Percentiles rank a stretch among this genome's conserved stretches.
These are phyloP conservation scores for Afroboletus lepidellus DNA, from an alignment of 1,284 basidiomycete genomes.

Conservation along the genomic window DNA sequence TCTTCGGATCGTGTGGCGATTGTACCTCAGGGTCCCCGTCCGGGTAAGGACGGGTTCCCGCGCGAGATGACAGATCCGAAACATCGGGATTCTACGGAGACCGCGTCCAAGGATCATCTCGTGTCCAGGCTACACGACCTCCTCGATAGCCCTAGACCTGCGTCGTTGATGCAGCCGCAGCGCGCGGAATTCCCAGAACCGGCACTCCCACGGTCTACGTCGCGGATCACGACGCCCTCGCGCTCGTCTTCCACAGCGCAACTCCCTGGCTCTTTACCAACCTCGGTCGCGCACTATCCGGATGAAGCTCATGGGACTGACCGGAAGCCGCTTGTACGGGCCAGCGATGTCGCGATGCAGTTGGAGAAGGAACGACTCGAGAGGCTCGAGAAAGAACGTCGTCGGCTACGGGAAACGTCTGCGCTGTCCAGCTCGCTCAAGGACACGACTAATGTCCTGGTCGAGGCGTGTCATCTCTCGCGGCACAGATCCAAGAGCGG, in stretches of 20 bases:
- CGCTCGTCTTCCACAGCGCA: slow-evolving; percentile 24
- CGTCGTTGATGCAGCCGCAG: slow-evolving; percentile 26
- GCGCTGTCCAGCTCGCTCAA: slow-evolving; percentile 26
- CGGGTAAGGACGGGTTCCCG: slow-evolving; percentile 11
- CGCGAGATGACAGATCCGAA: slow-evolving; percentile 27
- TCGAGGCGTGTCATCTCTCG: slow-evolving; percentile 17
- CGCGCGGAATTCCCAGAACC: slow-evolving; percentile 23
- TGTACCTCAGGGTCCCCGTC: slow-evolving; percentile 17
- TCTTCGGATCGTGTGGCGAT: slow-evolving; percentile 21
- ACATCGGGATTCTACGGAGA: slow-evolving; percentile 24
- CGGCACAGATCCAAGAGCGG: slow-evolving; percentile 18
- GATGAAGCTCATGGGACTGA: slow-evolving; percentile 21
- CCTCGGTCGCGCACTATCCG: slow-evolving; percentile 10
- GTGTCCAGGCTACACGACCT: slow-evolving; percentile 32
- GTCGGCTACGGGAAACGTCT: slow-evolving; percentile 19
- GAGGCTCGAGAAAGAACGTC: slow-evolving; percentile 30
- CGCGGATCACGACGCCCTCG: slow-evolving; percentile 22
- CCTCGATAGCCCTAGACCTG: slow-evolving; percentile 29
- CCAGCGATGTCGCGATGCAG: slow-evolving; percentile 37
- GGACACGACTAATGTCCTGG: slow-evolving; percentile 29
- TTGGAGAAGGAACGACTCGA: slow-evolving; percentile 31
- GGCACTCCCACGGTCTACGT: slow-evolving; percentile 18
- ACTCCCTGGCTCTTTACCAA: slow-evolving; percentile 9
- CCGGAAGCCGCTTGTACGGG: slow-evolving; percentile 31
- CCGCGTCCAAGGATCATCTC: slow-evolving; percentile 27